These are phyloP conservation scores for Talaromyces piceae DNA, from an alignment of 2,329 filamentous ascomycete genomes.

Conservation along the genomic window DNA sequence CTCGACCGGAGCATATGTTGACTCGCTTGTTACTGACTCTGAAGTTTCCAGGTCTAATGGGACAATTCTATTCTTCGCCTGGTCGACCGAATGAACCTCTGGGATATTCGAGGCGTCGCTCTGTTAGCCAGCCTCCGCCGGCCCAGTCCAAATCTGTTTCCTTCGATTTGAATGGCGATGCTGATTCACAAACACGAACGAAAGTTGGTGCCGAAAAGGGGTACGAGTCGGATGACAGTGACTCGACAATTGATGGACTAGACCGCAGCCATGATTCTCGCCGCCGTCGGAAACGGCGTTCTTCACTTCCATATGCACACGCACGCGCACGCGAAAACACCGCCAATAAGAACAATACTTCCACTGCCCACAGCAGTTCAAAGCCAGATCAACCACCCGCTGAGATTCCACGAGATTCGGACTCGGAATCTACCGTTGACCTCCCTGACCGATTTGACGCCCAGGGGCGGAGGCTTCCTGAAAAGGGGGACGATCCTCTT, in stretches of 20 bases:
- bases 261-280: conserved; percentile 18
- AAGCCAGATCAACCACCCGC: neutral
- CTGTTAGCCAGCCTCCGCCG: conserved; percentile 15
- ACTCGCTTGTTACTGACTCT: conserved; percentile 7
- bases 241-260: conserved; percentile 26
- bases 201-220: conserved; percentile 19
- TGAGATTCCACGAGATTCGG: conserved; percentile 16
- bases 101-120: conserved; percentile 12
- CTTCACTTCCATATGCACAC: conserved; percentile 8
- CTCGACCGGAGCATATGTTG: conserved; percentile 4
- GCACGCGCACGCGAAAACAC: neutral
- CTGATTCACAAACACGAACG: neutral
- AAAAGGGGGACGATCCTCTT: conserved; percentile 25
- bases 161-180: conserved; percentile 20
- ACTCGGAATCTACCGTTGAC: conserved; percentile 39
- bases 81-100: neutral
- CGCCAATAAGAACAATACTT: neutral
- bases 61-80: neutral
- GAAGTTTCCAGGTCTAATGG: conserved; percentile 17
- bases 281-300: conserved; percentile 13
- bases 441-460: conserved; percentile 39
- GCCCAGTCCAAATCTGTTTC: conserved; percentile 28
- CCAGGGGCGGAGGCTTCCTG: conserved; percentile 30
- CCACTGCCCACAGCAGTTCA: neutral
- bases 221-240: conserved; percentile 39